phyloP scores from a whole-genome alignment of 352 stramenopile genomes.

The Albugo laibachii region DNA sequence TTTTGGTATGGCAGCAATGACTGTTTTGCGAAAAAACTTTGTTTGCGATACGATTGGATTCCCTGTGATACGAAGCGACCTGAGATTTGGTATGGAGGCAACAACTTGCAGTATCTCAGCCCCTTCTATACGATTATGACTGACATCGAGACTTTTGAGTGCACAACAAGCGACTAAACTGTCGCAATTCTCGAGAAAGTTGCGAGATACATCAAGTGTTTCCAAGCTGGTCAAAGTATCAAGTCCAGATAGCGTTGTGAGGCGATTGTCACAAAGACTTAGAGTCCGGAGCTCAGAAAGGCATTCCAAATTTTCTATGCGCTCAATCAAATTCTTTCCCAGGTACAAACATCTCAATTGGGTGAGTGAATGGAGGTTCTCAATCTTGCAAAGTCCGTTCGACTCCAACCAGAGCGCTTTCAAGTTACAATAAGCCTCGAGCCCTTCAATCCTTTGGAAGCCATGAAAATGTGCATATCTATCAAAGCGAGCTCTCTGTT shows the following conservation, averaged over 20 bases:
- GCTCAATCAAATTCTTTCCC: slow-evolving; percentile 83
- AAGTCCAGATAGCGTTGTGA: slow-evolving; percentile 71
- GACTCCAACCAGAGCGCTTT: slow-evolving; percentile 92
- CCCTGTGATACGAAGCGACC: slow-evolving; percentile 55
- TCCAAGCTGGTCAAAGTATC: slow-evolving; percentile 43
- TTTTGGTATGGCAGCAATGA: slow-evolving; percentile 66
- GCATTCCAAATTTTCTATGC: slow-evolving; percentile 40
- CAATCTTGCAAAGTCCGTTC: slow-evolving; percentile 82
- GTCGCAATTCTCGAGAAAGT: slow-evolving; percentile 50
- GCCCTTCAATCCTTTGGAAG: slow-evolving; percentile 86
- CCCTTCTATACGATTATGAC: slow-evolving; percentile 82
- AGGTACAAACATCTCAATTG: slow-evolving; percentile 85
- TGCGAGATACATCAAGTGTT: slow-evolving; percentile 82
- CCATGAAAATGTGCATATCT: slow-evolving; percentile 84
- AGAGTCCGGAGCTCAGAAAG: slow-evolving; percentile 78
- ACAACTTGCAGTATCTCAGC: slow-evolving; percentile 59
- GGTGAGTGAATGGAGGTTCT: slow-evolving; percentile 45
- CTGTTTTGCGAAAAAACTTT: slow-evolving; percentile 85
- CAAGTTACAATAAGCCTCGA: slow-evolving; percentile 85
- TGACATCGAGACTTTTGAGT: slow-evolving; percentile 84
- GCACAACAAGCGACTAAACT: slow-evolving; percentile 41
- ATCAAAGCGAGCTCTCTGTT: background rate
- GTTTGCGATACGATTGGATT: slow-evolving; percentile 85
- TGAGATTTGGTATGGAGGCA: slow-evolving; percentile 54
- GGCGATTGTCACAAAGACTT: slow-evolving; percentile 84